Percentiles rank a stretch among this genome's conserved stretches.
These are phyloP conservation scores for Triticum monococcum DNA, from an alignment of 176 grass and related monocot genomes.

Conservation along the genomic window DNA sequence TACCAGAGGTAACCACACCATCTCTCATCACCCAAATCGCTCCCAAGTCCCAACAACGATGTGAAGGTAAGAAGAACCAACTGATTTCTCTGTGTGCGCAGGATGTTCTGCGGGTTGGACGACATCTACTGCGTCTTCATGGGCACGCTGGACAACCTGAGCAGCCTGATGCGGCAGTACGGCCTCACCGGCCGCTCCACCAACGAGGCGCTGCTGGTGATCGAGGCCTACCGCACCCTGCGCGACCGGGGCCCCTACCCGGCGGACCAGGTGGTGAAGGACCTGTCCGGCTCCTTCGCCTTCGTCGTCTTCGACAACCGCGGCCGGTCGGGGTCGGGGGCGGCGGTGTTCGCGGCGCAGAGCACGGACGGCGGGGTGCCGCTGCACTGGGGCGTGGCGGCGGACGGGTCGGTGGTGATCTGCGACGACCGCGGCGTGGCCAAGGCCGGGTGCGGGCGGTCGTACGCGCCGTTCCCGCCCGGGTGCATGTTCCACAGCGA, in stretches of 20 bases:
- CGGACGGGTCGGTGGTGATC: constrained; percentile 85
- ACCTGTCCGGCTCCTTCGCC: constrained; percentile 74
- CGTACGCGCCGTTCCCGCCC: constrained; percentile 81
- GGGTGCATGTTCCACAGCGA: constrained; percentile 99
- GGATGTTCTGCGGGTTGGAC: constrained; percentile 85
- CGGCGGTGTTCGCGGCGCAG: constrained; percentile 68
- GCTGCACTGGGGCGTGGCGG: constrained; percentile 78
- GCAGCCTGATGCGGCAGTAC: constrained; percentile 83
- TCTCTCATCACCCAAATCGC: neutral
- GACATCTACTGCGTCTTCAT: constrained; percentile 82
- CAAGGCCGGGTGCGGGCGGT: constrained; percentile 72
- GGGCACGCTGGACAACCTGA: constrained; percentile 70
- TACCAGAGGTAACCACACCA: constrained; percentile 29
- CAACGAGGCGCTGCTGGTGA: constrained; percentile 74
- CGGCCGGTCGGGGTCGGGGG: constrained; percentile 26
- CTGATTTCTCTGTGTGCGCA: neutral
- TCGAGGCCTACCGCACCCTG: constrained; percentile 89
- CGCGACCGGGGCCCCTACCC: constrained; percentile 95
- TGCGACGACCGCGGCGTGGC: constrained; percentile 65
- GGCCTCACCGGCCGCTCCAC: constrained; percentile 59
- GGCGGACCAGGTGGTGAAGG: constrained; percentile 94
- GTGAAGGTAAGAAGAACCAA: too few species aligned
- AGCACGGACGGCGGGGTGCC: constrained; percentile 55
- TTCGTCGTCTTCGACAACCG: constrained; percentile 82
- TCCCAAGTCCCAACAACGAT: neutral